A percentile compares a stretch with the other conserved stretches of the same genome.
These are phyloP conservation scores for Sporothrix humicola DNA, from an alignment of 2,329 filamentous ascomycete species.

Conservation along the genomic window DNA sequence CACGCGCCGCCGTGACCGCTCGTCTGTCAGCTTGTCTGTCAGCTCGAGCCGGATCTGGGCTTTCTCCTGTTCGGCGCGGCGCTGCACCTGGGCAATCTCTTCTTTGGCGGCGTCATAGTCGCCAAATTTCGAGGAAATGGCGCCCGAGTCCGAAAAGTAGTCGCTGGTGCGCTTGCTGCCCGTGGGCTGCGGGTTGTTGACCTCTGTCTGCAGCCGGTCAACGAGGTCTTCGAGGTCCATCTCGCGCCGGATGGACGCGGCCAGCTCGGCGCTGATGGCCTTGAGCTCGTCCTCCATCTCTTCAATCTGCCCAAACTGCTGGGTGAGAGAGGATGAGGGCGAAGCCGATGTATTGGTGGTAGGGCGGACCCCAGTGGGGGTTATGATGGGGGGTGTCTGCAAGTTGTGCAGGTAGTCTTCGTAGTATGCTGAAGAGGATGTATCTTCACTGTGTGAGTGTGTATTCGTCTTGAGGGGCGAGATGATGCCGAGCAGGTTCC, in stretches of 20 bases:
- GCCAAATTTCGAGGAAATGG: conserved; percentile 76
- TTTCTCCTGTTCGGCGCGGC: conserved; percentile 88
- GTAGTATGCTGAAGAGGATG: conserved; percentile 53
- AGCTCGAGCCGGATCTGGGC: conserved; percentile 84
- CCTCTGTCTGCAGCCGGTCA: conserved; percentile 83
- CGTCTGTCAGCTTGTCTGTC: conserved; percentile 84
- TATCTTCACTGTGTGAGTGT: conserved; percentile 48
- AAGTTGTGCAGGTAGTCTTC: conserved; percentile 60
- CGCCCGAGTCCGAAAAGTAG: conserved; percentile 96
- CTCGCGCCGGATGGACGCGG: conserved; percentile 89
- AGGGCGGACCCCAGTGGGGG: conserved; percentile 40
- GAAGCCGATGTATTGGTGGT: conserved; percentile 39
- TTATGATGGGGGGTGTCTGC: conserved; percentile 51
- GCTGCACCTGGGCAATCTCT: conserved; percentile 81
- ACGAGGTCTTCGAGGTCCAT: conserved; percentile 96
- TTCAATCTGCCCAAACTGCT: conserved; percentile 61
- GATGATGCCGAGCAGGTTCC: conserved; percentile 29
- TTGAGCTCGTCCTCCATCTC: conserved; percentile 95
- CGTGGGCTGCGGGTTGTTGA: conserved; percentile 60
- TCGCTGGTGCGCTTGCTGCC: conserved; percentile 86
- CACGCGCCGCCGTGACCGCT: conserved; percentile 74
- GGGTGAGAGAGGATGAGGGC: conserved; percentile 45
- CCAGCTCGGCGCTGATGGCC: conserved; percentile 90
- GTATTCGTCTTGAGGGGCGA: conserved; percentile 28
- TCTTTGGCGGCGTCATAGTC: conserved; percentile 67